phyloP scores from a whole-genome alignment of 345 rosid genomes.

The Moricandia moricandioides region DNA sequence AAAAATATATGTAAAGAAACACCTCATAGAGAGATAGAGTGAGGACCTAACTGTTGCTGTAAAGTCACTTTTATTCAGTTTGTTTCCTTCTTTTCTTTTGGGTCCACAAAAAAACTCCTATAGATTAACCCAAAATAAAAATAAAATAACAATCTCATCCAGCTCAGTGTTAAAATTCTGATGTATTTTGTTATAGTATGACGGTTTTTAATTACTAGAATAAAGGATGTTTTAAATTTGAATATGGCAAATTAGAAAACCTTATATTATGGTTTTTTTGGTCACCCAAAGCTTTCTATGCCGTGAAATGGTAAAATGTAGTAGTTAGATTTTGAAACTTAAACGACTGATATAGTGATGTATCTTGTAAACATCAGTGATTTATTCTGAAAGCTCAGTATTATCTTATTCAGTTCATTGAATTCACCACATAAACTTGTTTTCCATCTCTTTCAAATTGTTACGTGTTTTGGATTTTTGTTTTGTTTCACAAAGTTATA shows the following conservation, averaged over 20 bases:
- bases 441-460: background rate
- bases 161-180: background rate
- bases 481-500: background rate
- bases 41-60: slow-evolving; percentile 30
- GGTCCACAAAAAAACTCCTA: slow-evolving; percentile 1
- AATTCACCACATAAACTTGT: slow-evolving; percentile 3
- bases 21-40: background rate
- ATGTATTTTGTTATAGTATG: background rate
- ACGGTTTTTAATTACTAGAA: background rate
- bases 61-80: slow-evolving; percentile 32
- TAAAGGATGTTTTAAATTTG: background rate
- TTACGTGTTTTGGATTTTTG: background rate
- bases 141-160: background rate
- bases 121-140: background rate
- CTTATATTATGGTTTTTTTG: background rate
- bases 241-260: background rate
- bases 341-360: background rate
- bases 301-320: background rate
- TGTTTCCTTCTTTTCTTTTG: slow-evolving; percentile 3
- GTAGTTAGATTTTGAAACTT: background rate
- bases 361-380: background rate
- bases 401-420: slow-evolving; percentile 5
- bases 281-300: background rate
- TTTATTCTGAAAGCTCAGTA: background rate
- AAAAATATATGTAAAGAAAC: background rate